Conservation (phyloP, 768 basidiomycete genomes). For the Suillus luteus region DNA sequence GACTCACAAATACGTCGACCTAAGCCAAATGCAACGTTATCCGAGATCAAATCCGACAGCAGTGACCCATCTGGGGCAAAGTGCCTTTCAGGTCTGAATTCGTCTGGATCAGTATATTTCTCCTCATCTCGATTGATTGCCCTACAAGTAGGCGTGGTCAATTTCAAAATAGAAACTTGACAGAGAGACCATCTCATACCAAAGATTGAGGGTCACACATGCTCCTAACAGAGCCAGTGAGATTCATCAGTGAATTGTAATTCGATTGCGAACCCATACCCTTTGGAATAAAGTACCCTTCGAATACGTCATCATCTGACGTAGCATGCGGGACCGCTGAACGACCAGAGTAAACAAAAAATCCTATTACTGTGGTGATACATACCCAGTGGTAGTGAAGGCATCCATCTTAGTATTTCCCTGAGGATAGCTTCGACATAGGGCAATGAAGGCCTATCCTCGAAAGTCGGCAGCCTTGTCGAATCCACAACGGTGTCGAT, state of each 20-base stretch:
- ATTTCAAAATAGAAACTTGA: not conserved
- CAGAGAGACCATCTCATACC: slow-evolving; percentile 12
- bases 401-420: slow-evolving; percentile 26
- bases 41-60: not conserved
- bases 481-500: slow-evolving; percentile 26
- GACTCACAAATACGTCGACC: slow-evolving; percentile 14
- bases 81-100: slow-evolving; percentile 39
- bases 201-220: slow-evolving; percentile 23
- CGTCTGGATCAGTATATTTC: slow-evolving; percentile 28
- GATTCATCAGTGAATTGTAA: not conserved
- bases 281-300: slow-evolving; percentile 52
- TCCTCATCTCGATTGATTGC: slow-evolving; percentile 28
- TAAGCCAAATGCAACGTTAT: slow-evolving; percentile 9
- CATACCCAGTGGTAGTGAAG: slow-evolving; percentile 26
- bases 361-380: not conserved
- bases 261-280: slow-evolving; percentile 31
- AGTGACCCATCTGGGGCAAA: slow-evolving; percentile 22
- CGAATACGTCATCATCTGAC: slow-evolving; percentile 43
- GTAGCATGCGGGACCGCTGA: slow-evolving; percentile 32
- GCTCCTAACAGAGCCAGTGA: slow-evolving; percentile 17
- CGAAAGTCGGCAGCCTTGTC: slow-evolving; percentile 22
- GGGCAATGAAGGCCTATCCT: slow-evolving; percentile 22
- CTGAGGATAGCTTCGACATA: slow-evolving; percentile 29
- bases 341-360: not conserved
- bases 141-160: slow-evolving; percentile 15